These are phyloP conservation scores for Pythium phragmitis DNA, from an alignment of 352 stramenopile genomes.

Conservation along the genomic window DNA sequence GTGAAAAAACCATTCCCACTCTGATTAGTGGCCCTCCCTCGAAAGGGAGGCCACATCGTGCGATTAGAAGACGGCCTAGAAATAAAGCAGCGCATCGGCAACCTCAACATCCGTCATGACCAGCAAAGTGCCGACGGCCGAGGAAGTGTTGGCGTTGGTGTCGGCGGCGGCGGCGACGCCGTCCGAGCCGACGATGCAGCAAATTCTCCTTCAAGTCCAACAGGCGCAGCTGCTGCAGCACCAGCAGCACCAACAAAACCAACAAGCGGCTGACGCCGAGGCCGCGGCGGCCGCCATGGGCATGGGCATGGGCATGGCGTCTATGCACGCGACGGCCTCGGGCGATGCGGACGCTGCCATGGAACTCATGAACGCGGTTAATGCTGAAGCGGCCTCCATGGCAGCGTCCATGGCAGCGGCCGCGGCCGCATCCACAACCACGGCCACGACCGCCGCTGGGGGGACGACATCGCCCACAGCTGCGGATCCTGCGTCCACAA, in stretches of 20 bases:
- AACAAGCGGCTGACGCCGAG: constrained; percentile 4
- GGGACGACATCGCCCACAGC: background rate
- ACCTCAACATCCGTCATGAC: constrained; percentile 27
- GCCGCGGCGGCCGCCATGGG: constrained; percentile 12
- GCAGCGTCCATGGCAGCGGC: constrained; percentile 5
- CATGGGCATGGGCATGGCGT: constrained; percentile 1
- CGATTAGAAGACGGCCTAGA: constrained; percentile 43
- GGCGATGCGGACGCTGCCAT: constrained; percentile 18
- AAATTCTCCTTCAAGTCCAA: constrained; percentile 57
- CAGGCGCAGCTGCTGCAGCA: constrained; percentile 40
- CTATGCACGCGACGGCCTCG: constrained; percentile 16
- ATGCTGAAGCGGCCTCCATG: constrained; percentile 7
- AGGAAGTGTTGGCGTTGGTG: constrained; percentile 63
- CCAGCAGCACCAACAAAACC: constrained; percentile 3
- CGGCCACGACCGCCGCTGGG: background rate
- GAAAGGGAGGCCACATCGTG: background rate
- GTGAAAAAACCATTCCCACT: background rate
- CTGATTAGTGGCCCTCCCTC: constrained; percentile 21
- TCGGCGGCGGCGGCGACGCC: constrained; percentile 28
- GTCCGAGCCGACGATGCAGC: constrained; percentile 49
- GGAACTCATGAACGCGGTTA: constrained; percentile 23
- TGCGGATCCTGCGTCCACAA: background rate
- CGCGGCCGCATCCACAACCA: background rate
- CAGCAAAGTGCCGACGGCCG: constrained; percentile 48
- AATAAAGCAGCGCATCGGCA: constrained; percentile 26